Conservation (phyloP, 148 eudicot species). For the Rhododendron griersonianum region DNA sequence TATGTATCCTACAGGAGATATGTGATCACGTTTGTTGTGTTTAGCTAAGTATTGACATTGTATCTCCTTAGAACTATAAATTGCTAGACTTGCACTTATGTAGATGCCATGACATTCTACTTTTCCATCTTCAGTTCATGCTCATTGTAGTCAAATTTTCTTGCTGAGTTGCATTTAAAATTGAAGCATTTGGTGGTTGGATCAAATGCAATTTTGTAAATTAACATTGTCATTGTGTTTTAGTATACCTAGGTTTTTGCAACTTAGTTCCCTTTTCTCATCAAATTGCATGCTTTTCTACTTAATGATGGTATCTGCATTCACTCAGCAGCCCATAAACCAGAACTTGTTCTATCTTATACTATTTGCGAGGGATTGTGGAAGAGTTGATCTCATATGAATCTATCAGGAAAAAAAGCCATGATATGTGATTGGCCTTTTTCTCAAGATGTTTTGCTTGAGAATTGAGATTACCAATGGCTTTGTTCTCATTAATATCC, state of each 20-base stretch:
- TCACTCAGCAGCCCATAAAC: neutral
- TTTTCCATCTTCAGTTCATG: neutral
- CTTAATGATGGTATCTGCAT: neutral
- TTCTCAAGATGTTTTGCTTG: neutral
- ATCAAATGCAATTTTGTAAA: neutral
- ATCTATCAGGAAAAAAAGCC: no score
- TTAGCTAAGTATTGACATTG: neutral
- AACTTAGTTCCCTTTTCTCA: neutral
- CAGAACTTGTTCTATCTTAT: neutral
- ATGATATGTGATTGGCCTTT: neutral
- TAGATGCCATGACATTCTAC: neutral
- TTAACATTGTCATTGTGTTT: neutral
- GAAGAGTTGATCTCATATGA: neutral
- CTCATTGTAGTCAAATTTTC: neutral
- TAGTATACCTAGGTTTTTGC: neutral
- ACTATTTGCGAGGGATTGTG: neutral
- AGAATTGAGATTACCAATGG: neutral
- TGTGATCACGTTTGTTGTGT: neutral
- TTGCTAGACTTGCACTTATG: neutral
- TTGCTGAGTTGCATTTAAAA: neutral
- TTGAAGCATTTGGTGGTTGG: neutral
- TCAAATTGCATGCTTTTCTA: neutral
- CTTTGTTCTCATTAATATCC: neutral
- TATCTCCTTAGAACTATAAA: neutral
- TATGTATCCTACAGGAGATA: neutral